Evolutionary conservation across 352 stramenopile genomes (phyloP).

Genomic region (Phytophthora fragariae): DNA sequence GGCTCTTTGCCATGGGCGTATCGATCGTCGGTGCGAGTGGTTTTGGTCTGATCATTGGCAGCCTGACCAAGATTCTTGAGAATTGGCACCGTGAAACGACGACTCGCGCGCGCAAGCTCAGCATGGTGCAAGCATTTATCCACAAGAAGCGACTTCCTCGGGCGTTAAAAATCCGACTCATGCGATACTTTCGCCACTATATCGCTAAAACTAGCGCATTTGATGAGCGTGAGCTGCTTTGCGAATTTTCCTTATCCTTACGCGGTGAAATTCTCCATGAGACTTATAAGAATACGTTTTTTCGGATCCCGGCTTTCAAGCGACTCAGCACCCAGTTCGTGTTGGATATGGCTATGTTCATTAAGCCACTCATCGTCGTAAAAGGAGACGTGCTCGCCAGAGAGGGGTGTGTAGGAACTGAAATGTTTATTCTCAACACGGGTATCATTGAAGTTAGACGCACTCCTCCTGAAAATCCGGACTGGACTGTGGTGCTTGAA

Average conservation of each 20-base stretch:
- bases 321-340: constrained; percentile 80
- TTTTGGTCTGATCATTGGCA: constrained; percentile 86
- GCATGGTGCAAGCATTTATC: constrained; percentile 72
- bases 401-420: constrained; percentile 70
- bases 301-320: constrained; percentile 75
- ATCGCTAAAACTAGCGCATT: constrained; percentile 82
- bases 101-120: constrained; percentile 62
- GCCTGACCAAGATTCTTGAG: constrained; percentile 85
- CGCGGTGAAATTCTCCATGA: constrained; percentile 79
- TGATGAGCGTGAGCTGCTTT: constrained; percentile 76
- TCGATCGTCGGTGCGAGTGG: constrained; percentile 80
- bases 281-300: constrained; percentile 81
- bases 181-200: constrained; percentile 85
- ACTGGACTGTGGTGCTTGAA: constrained; percentile 82
- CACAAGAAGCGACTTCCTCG: constrained; percentile 68
- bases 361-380: constrained; percentile 81
- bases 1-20: constrained; percentile 72
- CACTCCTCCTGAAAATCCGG: constrained; percentile 51
- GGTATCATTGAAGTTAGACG: constrained; percentile 78
- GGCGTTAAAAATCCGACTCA: constrained; percentile 53
- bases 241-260: constrained; percentile 79
- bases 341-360: constrained; percentile 88
- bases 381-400: constrained; percentile 70
- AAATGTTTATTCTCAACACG: constrained; percentile 88
- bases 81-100: constrained; percentile 79